These are phyloP conservation scores for Lasiodiplodia hormozganensis DNA, from an alignment of 2,329 filamentous ascomycete genomes.

Conservation along the genomic window DNA sequence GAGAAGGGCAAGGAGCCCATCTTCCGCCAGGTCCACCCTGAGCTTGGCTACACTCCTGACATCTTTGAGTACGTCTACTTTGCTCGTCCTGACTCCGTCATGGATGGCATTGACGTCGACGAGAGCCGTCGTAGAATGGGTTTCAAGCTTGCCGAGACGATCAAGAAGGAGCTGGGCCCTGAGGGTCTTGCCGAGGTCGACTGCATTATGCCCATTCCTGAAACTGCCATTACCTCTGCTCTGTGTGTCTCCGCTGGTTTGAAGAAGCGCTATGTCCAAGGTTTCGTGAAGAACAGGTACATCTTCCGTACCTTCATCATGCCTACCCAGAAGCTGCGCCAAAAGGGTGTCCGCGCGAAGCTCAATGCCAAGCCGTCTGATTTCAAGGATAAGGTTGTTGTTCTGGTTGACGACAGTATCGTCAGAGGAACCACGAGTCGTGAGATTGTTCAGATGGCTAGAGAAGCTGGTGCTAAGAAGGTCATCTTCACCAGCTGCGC, in stretches of 20 bases:
- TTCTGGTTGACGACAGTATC: conserved; percentile 88
- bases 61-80: conserved; percentile 92
- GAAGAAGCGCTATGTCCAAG: conserved; percentile 78
- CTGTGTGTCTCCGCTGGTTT: conserved; percentile 77
- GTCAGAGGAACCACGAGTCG: conserved; percentile 84
- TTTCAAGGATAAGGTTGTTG: conserved; percentile 79
- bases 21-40: conserved; percentile 75
- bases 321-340: conserved; percentile 79
- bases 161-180: conserved; percentile 71
- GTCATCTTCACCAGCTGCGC: conserved; percentile 85
- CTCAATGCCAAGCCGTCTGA: conserved; percentile 86
- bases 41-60: conserved; percentile 78
- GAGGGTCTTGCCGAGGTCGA: conserved; percentile 79
- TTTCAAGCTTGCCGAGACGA: conserved; percentile 75
- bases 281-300: conserved; percentile 89
- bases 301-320: conserved; percentile 89
- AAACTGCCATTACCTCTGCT: conserved; percentile 83
- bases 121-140: conserved; percentile 88
- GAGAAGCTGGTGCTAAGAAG: conserved; percentile 80
- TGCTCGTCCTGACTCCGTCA: conserved; percentile 78
- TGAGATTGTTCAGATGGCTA: conserved; percentile 83
- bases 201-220: conserved; percentile 81
- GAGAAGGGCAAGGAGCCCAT: conserved; percentile 76
- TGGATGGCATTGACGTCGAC: conserved; percentile 89
- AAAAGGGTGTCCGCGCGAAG: conserved; percentile 89